Evolutionary conservation across 495 filamentous ascomycete species (phyloP), one percentile per base, ranked within the genome.

Genomic region (Neurospora intermedia): DNA sequence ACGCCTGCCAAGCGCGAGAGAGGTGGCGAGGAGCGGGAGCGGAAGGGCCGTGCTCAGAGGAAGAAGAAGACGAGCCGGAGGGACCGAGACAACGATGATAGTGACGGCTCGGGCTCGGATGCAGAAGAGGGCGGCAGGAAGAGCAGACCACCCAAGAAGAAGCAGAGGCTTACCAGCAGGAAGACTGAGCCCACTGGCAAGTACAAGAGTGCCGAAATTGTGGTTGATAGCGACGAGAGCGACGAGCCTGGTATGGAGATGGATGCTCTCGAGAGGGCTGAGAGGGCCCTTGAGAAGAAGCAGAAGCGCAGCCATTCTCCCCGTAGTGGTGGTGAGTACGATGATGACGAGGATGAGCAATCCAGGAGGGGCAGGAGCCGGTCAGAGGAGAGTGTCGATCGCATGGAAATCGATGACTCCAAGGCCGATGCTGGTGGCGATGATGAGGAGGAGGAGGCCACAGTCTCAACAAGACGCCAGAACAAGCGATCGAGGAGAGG

Each of bases 131-230:
- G 83, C 48, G 85, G 82, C 2, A 84, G 84, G 35, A 82, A 82
- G 69, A 66, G 80, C 82, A 41, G 74, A 11, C 84, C 83, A 73
- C 86, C 86, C 4, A 86, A 87, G 81, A 92, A 91, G 84, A 88
- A 85, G 81, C 80, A 89, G 76, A 87, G 87, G 75, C 85, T 90
- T 43, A 87, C 87, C 6, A 88, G 87, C 76, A 86, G 87, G 75
- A 86, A 86, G 73, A 38, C 27, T 7, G 82, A 84, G 42, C 75
- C 75, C 20, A 80, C 74, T 62, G 27, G 54, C 54, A 94, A 94
- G 77, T 96, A 87, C 81, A 97, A 96, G 86, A 92, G 89, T 71
- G 89, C 84, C 45, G 93, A 96, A 80, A 87, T 92, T 72, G 89
- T 97, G 39, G 90, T 92, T 43, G 92, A 94, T 70, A 92, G 90